phyloP scores from a whole-genome alignment of 805 yeast genomes.

The Wickerhamomyces queroliae region DNA sequence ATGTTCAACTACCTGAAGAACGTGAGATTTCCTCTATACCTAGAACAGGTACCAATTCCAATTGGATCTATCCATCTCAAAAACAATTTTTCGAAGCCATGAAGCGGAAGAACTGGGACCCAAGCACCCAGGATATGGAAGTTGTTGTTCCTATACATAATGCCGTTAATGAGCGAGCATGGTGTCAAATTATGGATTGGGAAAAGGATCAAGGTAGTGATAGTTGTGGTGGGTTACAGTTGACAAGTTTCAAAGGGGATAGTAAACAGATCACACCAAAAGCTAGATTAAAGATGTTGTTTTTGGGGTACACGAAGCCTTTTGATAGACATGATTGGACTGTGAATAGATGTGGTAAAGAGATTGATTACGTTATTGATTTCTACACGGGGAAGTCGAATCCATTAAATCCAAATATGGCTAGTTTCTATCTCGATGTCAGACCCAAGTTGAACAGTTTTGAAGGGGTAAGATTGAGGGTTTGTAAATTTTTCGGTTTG shows the following conservation, averaged over 20 bases:
- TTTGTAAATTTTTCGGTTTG: slow-evolving; percentile 57
- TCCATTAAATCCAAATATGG: slow-evolving; percentile 38
- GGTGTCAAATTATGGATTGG: slow-evolving; percentile 84
- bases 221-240: slow-evolving; percentile 76
- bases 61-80: slow-evolving; percentile 96
- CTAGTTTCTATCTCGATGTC: slow-evolving; percentile 77
- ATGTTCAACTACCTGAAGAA: slow-evolving; percentile 54
- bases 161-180: slow-evolving; percentile 87
- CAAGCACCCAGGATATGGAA: slow-evolving; percentile 76
- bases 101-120: slow-evolving; percentile 86
- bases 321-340: slow-evolving; percentile 97
- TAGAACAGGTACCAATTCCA: slow-evolving; percentile 54
- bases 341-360: slow-evolving; percentile 76
- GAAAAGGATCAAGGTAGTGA: slow-evolving; percentile 56
- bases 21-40: slow-evolving; percentile 82
- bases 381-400: slow-evolving; percentile 61
- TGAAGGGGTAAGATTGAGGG: slow-evolving; percentile 75
- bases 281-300: slow-evolving; percentile 60
- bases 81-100: slow-evolving; percentile 93
- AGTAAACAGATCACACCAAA: slow-evolving; percentile 81
- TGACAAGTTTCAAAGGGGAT: slow-evolving; percentile 87
- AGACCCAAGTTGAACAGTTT: slow-evolving; percentile 81
- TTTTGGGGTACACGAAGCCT: slow-evolving; percentile 67
- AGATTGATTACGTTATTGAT: slow-evolving; percentile 88
- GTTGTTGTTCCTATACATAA: slow-evolving; percentile 93